phyloP scores from a whole-genome alignment of 768 basidiomycete genomes.

The Boletus pseudo-olivaceus region DNA sequence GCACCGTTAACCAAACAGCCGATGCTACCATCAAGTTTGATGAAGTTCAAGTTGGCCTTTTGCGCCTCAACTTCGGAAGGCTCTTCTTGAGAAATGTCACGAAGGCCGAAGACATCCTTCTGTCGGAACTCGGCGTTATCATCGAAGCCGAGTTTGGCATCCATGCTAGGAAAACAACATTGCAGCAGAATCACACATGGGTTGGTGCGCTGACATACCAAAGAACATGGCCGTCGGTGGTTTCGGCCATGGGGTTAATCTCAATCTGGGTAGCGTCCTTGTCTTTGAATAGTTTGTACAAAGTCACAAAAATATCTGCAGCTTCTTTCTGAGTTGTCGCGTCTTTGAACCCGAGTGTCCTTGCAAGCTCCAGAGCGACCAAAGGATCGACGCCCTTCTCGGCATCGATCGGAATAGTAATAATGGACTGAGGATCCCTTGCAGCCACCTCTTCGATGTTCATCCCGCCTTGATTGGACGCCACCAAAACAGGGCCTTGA shows the following conservation, averaged over 20 bases:
- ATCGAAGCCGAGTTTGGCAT: constrained; percentile 99
- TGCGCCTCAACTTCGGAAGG: constrained; percentile 97
- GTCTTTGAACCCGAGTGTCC: constrained; percentile 84
- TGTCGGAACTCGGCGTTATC: constrained; percentile 99
- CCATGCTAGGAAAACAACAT: constrained; percentile 66
- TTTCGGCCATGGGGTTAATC: constrained; percentile 96
- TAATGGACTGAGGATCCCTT: constrained; percentile 90
- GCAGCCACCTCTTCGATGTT: constrained; percentile 99
- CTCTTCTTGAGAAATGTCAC: constrained; percentile 94
- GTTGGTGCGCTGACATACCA: constrained; percentile 57
- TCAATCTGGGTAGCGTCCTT: constrained; percentile 99
- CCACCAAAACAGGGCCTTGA: constrained; percentile 89
- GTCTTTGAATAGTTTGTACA: constrained; percentile 97
- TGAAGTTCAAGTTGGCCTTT: constrained; percentile 94
- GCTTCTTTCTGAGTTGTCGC: constrained; percentile 74
- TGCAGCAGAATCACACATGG: neutral
- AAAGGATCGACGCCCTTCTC: constrained; percentile 72
- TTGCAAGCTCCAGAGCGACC: constrained; percentile 76
- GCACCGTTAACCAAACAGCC: constrained; percentile 99
- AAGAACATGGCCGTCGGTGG: constrained; percentile 85
- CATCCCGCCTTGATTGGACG: constrained; percentile 96
- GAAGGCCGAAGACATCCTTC: constrained; percentile 79
- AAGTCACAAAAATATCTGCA: constrained; percentile 87
- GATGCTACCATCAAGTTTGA: constrained; percentile 96
- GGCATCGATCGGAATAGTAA: constrained; percentile 89